These are phyloP conservation scores for Rhynchosporium secalis DNA, from an alignment of 2,329 filamentous ascomycete species.

Conservation along the genomic window DNA sequence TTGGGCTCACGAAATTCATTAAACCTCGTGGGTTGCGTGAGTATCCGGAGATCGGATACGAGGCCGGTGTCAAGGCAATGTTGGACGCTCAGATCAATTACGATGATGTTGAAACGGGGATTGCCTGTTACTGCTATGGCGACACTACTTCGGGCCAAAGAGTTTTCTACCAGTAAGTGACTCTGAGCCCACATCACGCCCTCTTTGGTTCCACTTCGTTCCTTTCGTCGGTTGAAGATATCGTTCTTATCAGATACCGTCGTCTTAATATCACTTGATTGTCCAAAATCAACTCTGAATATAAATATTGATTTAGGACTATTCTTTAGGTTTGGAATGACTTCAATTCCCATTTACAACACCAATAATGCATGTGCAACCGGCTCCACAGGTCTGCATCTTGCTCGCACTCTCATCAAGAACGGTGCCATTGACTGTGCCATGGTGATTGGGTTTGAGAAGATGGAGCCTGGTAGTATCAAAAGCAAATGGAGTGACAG, in stretches of 20 bases:
- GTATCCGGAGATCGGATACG: slow-evolving; percentile 92
- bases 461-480: slow-evolving; percentile 90
- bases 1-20: slow-evolving; percentile 99
- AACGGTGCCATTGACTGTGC: slow-evolving; percentile 84
- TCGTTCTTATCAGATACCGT: not conserved
- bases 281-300: not conserved
- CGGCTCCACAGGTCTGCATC: slow-evolving; percentile 82
- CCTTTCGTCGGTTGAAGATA: not conserved
- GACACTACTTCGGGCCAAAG: slow-evolving; percentile 93
- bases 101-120: slow-evolving; percentile 90
- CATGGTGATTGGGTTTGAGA: slow-evolving; percentile 95
- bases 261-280: not conserved
- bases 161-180: slow-evolving; percentile 77
- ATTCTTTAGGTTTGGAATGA: slow-evolving; percentile 74
- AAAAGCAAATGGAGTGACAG: slow-evolving; percentile 84
- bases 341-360: slow-evolving; percentile 92
- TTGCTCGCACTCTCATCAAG: slow-evolving; percentile 77
- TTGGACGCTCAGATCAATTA: slow-evolving; percentile 86
- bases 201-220: not conserved
- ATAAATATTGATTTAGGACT: not conserved
- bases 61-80: slow-evolving; percentile 61
- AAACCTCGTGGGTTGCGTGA: slow-evolving; percentile 92
- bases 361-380: slow-evolving; percentile 99
- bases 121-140: slow-evolving; percentile 98
- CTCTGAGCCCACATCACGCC: not conserved